Conservation (phyloP, 2,329 filamentous ascomycete genomes). For the Ascochyta clinopodiicola region DNA sequence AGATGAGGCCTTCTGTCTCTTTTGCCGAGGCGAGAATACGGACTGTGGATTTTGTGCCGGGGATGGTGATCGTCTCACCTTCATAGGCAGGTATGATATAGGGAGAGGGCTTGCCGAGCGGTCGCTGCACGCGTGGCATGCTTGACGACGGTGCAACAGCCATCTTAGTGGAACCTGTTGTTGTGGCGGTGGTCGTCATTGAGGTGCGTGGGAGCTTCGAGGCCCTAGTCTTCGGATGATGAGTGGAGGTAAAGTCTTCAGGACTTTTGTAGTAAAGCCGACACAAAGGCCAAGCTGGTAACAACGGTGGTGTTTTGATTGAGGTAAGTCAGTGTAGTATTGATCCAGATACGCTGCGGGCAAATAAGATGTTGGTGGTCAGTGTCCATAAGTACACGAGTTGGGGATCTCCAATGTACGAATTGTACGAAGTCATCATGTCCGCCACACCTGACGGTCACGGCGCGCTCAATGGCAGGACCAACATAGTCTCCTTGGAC, state of each 20-base stretch:
- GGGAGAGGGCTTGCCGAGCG: slow-evolving; percentile 17
- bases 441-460: not conserved
- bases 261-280: not conserved
- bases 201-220: not conserved
- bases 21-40: slow-evolving; percentile 25
- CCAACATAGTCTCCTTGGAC: not conserved
- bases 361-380: not conserved
- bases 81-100: slow-evolving; percentile 27
- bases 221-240: not conserved
- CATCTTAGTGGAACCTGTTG: slow-evolving; percentile 1
- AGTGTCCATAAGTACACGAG: not conserved
- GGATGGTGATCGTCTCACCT: slow-evolving; percentile 24
- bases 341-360: not conserved
- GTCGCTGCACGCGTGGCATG: slow-evolving; percentile 16
- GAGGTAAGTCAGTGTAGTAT: too few relatives aligned
- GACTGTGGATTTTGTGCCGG: slow-evolving; percentile 24
- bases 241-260: too few relatives aligned
- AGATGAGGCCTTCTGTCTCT: slow-evolving; percentile 25
- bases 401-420: slow-evolving; percentile 1
- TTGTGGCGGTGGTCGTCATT: slow-evolving; percentile 5
- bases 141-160: slow-evolving; percentile 1
- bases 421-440: not conserved
- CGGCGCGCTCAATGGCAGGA: not conserved
- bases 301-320: too few relatives aligned
- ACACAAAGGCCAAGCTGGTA: not conserved